Conservation (phyloP, 441 rosid genomes). For the Flueggea neowawraea region DNA sequence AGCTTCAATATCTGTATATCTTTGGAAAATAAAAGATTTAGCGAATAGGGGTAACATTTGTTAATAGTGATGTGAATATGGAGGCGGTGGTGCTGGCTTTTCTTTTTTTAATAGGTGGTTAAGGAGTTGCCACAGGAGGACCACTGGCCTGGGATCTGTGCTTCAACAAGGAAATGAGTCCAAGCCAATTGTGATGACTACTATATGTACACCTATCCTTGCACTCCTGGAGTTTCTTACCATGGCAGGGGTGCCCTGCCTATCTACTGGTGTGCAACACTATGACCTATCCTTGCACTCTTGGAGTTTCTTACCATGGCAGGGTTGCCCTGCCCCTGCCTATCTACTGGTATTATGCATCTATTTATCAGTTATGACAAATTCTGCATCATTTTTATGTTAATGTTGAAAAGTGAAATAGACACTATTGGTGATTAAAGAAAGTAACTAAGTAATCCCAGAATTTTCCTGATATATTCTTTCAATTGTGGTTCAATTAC, state of each 20-base stretch:
- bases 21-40: too few relatives aligned
- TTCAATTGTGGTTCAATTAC: too few relatives aligned
- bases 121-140: conserved; percentile 93
- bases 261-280: conserved; percentile 90
- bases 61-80: background rate
- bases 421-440: too few relatives aligned
- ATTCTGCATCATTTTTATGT: too few relatives aligned
- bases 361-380: background rate
- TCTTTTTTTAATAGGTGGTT: conserved; percentile 65
- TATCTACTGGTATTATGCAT: too few relatives aligned
- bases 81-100: background rate
- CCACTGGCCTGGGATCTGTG: conserved; percentile 94
- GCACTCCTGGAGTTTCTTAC: conserved; percentile 74
- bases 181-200: conserved; percentile 66
- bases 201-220: conserved; percentile 68
- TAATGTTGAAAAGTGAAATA: too few relatives aligned
- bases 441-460: too few relatives aligned
- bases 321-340: too few relatives aligned
- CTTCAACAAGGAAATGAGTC: conserved; percentile 93
- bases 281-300: too few relatives aligned
- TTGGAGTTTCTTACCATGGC: too few relatives aligned
- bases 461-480: too few relatives aligned
- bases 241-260: conserved; percentile 95
- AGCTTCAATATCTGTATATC: conserved; percentile 9
- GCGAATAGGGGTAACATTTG: too few relatives aligned